phyloP scores from a whole-genome alignment of 169 alveolate species.

The Perkinsus chesapeaki region DNA sequence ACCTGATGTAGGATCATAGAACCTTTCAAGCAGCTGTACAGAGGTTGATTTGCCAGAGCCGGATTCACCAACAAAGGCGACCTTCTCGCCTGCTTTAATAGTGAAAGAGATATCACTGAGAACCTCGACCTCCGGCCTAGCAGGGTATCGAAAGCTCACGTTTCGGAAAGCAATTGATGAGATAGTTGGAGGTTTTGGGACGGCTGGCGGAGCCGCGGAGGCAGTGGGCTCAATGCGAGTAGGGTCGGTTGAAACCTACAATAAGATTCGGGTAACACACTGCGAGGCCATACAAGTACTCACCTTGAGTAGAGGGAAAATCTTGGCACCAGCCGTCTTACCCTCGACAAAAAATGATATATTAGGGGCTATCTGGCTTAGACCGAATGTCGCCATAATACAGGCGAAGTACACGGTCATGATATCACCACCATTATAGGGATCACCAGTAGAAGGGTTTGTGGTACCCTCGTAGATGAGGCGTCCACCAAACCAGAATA shows the following conservation, averaged over 20 bases:
- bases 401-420: constrained; percentile 39
- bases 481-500: constrained; percentile 44
- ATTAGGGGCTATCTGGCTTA: constrained; percentile 30
- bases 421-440: constrained; percentile 31
- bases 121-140: constrained; percentile 23
- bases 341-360: constrained; percentile 20
- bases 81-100: constrained; percentile 70
- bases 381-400: constrained; percentile 39
- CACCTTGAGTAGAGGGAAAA: constrained; percentile 36
- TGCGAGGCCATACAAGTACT: constrained; percentile 7
- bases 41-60: constrained; percentile 97
- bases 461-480: constrained; percentile 18
- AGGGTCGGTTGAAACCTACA: background rate
- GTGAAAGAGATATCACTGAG: constrained; percentile 18
- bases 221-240: background rate
- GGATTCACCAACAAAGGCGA: constrained; percentile 83
- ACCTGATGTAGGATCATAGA: constrained; percentile 63
- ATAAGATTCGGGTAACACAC: background rate
- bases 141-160: constrained; percentile 41
- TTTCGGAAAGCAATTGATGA: background rate
- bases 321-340: constrained; percentile 31
- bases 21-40: constrained; percentile 78
- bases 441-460: background rate
- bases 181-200: background rate
- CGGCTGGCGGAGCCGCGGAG: background rate